Base-by-base conservation (phyloP, 306 rosid genomes). In the Psophocarpus tetragonolobus region DNA sequence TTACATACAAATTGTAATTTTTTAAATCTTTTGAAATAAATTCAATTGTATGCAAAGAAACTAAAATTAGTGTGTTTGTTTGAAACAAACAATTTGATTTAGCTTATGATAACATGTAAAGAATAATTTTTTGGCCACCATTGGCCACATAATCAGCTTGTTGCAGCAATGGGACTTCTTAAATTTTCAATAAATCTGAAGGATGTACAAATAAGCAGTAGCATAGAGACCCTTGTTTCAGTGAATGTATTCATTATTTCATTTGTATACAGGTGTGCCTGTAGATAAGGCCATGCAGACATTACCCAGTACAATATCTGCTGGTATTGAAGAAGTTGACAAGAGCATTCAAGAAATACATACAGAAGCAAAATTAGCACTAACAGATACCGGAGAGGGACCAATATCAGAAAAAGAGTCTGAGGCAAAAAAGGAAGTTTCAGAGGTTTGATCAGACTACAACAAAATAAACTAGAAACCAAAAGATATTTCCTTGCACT, bases 321-420 rank as follows among this genome's bases (percentile, higher is more conserved):
- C n/a, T n/a, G n/a, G n/a, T n/a, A n/a, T n/a, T n/a, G n/a, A n/a
- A n/a, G 63, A 23, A 56, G 33, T 56, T 56, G 35, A 24, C 17
- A 24, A 10, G 11, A 50, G 24, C 45, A 42, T 84, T 63, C 84
- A 54, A 51, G 76, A 41, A 47, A 75, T 53, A 54, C 56, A 4
- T 1, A 47, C n/a, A 44, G 82, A 80, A 32, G 80, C 51, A 21
- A 23, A 42, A 39, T 26, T 56, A 18, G 21, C 38, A 3, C 39
- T 36, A n/a, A 23, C 38, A 35, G 4, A 44, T 45, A 61, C 47
- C 4, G 20, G 12, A 18, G 23, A 29, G 24, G 62, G 33, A 3
- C 60, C 17, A n/a, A 44, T 14, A 30, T 29, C 33, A 47, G 24
- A 62, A 75, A 62, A 30, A 7, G 36, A 75, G 20, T 30, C n/a